Evolutionary conservation across 345 rosid genomes (phyloP).

Genomic region (Dipteronia sinensis): DNA sequence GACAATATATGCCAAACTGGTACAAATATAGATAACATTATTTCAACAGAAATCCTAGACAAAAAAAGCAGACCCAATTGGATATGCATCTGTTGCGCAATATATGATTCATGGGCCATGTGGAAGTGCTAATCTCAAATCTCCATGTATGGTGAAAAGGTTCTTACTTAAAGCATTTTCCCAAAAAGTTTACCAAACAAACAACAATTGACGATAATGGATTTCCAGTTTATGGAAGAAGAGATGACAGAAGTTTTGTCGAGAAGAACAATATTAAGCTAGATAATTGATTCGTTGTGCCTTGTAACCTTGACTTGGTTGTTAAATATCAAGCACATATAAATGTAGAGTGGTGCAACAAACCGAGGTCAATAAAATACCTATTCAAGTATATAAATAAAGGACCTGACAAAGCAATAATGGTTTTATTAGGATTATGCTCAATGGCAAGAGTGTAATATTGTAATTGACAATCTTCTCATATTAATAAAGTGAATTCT

Average conservation of each 20-base stretch:
- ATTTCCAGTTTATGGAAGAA: background rate
- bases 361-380: background rate
- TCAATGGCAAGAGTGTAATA: too few species aligned
- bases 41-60: background rate
- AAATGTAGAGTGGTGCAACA: constrained; percentile 2
- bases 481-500: too few species aligned
- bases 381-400: too few species aligned
- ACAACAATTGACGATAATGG: background rate
- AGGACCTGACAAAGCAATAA: too few species aligned
- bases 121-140: background rate
- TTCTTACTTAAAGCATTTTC: background rate
- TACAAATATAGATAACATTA: background rate
- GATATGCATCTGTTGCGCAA: background rate
- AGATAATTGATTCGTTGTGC: constrained; percentile 13
- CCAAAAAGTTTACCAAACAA: background rate
- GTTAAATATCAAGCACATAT: constrained; percentile 4
- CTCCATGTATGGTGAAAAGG: background rate
- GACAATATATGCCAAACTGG: background rate
- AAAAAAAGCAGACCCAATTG: background rate
- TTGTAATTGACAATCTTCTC: too few species aligned
- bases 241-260: background rate
- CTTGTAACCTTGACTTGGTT: background rate
- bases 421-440: too few species aligned
- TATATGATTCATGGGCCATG: constrained; percentile 20
- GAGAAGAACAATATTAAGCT: background rate